Percentiles rank a stretch among this genome's conserved stretches.
These are phyloP conservation scores for Botrytis fragariae DNA, from an alignment of 2,329 filamentous ascomycete genomes.

Conservation along the genomic window DNA sequence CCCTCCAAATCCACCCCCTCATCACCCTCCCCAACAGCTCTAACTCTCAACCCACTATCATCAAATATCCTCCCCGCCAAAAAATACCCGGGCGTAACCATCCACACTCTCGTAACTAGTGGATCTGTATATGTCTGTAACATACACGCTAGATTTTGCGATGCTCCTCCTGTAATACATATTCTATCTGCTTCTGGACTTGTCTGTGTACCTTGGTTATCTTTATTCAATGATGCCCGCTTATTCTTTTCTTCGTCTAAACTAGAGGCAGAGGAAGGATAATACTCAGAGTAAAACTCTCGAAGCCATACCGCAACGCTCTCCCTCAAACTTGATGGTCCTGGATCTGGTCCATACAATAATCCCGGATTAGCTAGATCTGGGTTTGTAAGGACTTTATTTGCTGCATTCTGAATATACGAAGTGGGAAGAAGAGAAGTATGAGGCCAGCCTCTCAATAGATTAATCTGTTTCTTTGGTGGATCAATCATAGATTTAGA, in stretches of 20 bases:
- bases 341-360: slow-evolving; percentile 75
- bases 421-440: slow-evolving; percentile 40
- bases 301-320: slow-evolving; percentile 70
- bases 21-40: slow-evolving; percentile 71
- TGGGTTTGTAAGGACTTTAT: slow-evolving; percentile 56
- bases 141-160: slow-evolving; percentile 75
- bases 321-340: slow-evolving; percentile 66
- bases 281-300: slow-evolving; percentile 41
- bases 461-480: slow-evolving; percentile 50
- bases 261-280: background rate
- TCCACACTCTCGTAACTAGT: slow-evolving; percentile 73
- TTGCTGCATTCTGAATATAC: slow-evolving; percentile 43
- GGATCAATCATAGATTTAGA: background rate
- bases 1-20: slow-evolving; percentile 70
- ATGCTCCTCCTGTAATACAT: slow-evolving; percentile 81
- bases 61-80: slow-evolving; percentile 83
- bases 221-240: background rate
- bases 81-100: slow-evolving; percentile 80
- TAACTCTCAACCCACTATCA: slow-evolving; percentile 73
- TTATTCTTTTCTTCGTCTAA: background rate
- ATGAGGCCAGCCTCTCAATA: slow-evolving; percentile 67
- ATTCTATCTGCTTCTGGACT: slow-evolving; percentile 52
- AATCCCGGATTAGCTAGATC: slow-evolving; percentile 47
- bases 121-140: slow-evolving; percentile 81
- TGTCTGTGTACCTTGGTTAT: background rate